Base-by-base conservation (phyloP, 2,329 filamentous ascomycete genomes). In the Rasamsonia emersonii region DNA sequence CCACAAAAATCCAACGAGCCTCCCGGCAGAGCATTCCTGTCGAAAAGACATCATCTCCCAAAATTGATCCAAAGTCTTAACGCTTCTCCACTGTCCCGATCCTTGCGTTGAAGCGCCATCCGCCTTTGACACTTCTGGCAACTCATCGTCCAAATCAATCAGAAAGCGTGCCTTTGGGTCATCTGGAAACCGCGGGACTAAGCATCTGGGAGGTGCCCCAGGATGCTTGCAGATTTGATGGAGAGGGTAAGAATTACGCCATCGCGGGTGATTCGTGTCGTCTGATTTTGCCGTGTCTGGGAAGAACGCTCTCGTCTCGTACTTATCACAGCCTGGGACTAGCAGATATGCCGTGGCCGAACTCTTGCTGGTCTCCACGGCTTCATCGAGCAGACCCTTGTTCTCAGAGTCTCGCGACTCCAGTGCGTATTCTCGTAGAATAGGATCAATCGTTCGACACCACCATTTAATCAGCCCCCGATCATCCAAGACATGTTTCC, bases 21-120 rank as follows among this genome's bases (percentile, higher is more conserved):
- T 73, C 0, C 91, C 93, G 19, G 86, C 85, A 1, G 88, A 94
- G 51, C 91, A 98, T 53, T 98, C 91, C 54, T 96, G 91, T 35
- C 91, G 72, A 52, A 84, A 96, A 0, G 88, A 81, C 89, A 98
- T 96, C 72, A 93, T 82, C 40, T 98, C 91, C 91, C 91, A 98
- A 51, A 98, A 98, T 45, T 88, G 79, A n/a, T 88, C 83, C 24
- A 98, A 64, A 0, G 77, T 82, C 52, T 73, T 79, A 15, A 95
- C 78, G 38, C 82, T 86, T 53, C 78, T 82, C 91, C 91, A 98
- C 35, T 75, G 70, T 0, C 82, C 82, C 3, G 65, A 62, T 16
- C 65, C 69, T 43, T 74, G 72, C 25, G n/a, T n/a, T 8, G 18
- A 8, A 10, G 30, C 28, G 18, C 11, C 13, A 18, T 17, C 11